Conservation (phyloP, 202 grass and related monocot species). For the Sporobolus alterniflorus region DNA sequence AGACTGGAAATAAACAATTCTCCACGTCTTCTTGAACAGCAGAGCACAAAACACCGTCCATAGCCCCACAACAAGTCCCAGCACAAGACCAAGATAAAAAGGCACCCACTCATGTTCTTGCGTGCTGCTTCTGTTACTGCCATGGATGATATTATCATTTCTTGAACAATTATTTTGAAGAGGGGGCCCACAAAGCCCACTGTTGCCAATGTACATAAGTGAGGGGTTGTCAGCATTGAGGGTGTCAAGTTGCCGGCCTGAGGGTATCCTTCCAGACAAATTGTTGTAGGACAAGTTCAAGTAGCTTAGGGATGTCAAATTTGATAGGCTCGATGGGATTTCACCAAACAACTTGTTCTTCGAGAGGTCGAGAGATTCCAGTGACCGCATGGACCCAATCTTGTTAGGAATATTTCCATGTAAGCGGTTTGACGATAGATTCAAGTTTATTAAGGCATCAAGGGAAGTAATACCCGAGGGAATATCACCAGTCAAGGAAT, state of each 20-base stretch:
- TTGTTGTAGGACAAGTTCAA: constrained; percentile 48
- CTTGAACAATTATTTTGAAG: not conserved
- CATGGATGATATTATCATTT: not conserved
- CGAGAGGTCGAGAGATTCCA: not conserved
- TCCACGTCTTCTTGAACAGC: constrained; percentile 44
- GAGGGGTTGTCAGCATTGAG: not conserved
- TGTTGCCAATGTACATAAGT: constrained; percentile 26
- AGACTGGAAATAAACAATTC: constrained; percentile 21
- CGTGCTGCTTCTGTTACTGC: not conserved
- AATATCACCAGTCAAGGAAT: not conserved
- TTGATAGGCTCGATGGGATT: not conserved
- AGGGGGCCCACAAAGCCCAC: constrained; percentile 21
- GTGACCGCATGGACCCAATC: not conserved
- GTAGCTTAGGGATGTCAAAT: constrained; percentile 28
- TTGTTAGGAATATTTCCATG: not conserved
- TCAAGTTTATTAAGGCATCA: not conserved
- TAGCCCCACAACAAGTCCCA: not conserved
- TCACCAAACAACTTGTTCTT: constrained; percentile 6
- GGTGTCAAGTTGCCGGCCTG: constrained; percentile 31
- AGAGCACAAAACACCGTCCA: constrained; percentile 38
- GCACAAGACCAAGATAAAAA: not conserved
- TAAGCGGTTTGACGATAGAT: not conserved
- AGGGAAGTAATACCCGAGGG: not conserved
- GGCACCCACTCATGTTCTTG: not conserved
- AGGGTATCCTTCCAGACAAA: constrained; percentile 42